These are phyloP conservation scores for Trypanosoma theileri DNA, from an alignment of 208 protist species.

Conservation along the genomic window DNA sequence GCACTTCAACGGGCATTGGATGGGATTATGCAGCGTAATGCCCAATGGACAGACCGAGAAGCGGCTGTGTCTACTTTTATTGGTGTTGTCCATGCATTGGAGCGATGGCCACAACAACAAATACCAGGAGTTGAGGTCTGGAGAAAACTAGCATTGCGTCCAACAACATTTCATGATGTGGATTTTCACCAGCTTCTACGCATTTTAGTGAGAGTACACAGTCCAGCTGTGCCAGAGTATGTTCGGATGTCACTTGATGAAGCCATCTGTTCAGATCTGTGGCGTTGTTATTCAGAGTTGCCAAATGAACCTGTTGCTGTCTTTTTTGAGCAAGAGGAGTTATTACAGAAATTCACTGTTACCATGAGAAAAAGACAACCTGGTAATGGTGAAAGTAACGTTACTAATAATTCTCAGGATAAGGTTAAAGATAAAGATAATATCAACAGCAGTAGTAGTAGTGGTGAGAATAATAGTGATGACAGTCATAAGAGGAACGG, in stretches of 20 bases:
- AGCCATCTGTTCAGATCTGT: slow-evolving; percentile 37
- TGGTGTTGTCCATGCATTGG: slow-evolving; percentile 27
- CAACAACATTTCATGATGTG: slow-evolving; percentile 22
- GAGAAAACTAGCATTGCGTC: slow-evolving; percentile 18
- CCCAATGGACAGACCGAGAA: slow-evolving; percentile 22
- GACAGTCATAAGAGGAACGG: neutral
- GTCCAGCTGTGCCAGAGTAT: slow-evolving; percentile 33
- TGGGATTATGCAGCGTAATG: slow-evolving; percentile 8
- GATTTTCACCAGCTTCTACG: slow-evolving; percentile 25
- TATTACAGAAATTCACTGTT: neutral
- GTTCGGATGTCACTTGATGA: slow-evolving; percentile 28
- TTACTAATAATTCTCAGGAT: neutral
- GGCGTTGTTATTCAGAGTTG: slow-evolving; percentile 34
- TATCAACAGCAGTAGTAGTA: too few relatives aligned
- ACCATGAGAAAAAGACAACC: neutral
- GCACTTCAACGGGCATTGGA: slow-evolving; percentile 21
- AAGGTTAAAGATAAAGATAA: too few relatives aligned
- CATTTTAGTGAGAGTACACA: slow-evolving; percentile 27
- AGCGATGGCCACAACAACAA: slow-evolving; percentile 23
- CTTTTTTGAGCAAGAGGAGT: slow-evolving; percentile 15
- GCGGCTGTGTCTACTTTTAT: slow-evolving; percentile 23
- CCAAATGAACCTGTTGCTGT: slow-evolving; percentile 33
- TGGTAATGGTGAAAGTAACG: neutral
- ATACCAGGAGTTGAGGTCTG: slow-evolving; percentile 16
- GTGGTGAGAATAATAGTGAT: too few relatives aligned